Evolutionary conservation across 768 basidiomycete species (phyloP), one percentile per base, ranked within the genome.

Genomic region (Amanita rubescens): DNA sequence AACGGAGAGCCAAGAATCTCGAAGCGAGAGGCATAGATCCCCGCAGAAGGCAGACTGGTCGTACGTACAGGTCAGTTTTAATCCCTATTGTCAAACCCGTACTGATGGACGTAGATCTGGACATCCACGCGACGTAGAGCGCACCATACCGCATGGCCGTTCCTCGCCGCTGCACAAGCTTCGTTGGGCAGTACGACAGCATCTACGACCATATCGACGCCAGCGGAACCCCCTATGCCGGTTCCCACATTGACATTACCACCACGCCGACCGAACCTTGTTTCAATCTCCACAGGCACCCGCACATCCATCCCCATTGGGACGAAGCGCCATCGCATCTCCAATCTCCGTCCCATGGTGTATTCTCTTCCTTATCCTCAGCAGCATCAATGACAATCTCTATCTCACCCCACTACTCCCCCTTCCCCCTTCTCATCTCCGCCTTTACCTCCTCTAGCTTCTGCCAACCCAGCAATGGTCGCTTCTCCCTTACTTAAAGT

Each of bases 101-200:
- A 33, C 27, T 43, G 20, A 27, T 34, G 5, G 12, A 11, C 2
- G 34, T 62, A 96, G 94, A 89, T 99, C 37, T 99, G 96, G 96
- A 96, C 96, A 0, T 97, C 94, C 1, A 89, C 96, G 0, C 84
- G 96, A 12, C 77, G 94, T 46, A 77, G 96, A 48, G 90, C 95
- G 4, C 86, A 95, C 63, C 94, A 97, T 64, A 95, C 93, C 3
- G 94, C 94, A 1, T 95, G 94, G 90, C 96, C 96, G 1, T 97
- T 98, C 68, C 70, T 86, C 48, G 69, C 75, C 10, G 62, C 70
- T 1, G 65, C 70, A 20, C 70, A 62, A 57, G 35, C 53, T 6
- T 50, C 59, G 6, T 52, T 49, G 33, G 57, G 57, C 27, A 62
- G 62, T 37, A 51, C 58, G 8, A 57, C 48, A 47, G 55, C n/a